Base-by-base conservation (phyloP, 2,329 filamentous ascomycete species). In the Epichloe hybrida region DNA sequence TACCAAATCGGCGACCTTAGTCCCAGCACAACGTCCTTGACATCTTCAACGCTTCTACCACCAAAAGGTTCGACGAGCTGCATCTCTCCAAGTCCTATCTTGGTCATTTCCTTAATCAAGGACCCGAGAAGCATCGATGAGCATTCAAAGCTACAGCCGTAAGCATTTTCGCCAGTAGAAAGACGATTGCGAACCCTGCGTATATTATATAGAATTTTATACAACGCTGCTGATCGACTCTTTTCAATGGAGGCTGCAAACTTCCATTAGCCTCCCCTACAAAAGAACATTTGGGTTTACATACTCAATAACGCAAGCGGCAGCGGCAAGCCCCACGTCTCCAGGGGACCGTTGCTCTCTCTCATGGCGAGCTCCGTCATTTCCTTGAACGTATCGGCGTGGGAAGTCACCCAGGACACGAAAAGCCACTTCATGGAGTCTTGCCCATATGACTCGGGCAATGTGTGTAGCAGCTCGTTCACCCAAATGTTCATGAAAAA, bases 401-500 rank as follows among this genome's bases (percentile, higher is more conserved):
- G 31, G 36, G 45, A 47, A 31, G n/a, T 2, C 15, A 39, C 45
- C 27, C 31, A 45, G 5, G 45, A 47, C 21, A 11, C 45, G 12
- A 47, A 17, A 2, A 39, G 4, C 20, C 5, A 27, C 5, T 3
- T 35, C 36, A 17, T 38, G 45, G 45, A 27, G 4, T 4, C 8
- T 12, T 17, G 1, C 15, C 35, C 45, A 47, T 39, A 7, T 12
- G 9, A 4, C 1, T 2, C 3, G 5, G 31, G 12, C 1, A 15
- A 9, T 4, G 12, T 46, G 17, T 8, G 8, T 2, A 13, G 17
- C 2, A 46, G 11, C 7, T 37, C 1, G 4, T 17, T 7, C 7
- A 36, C 9, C 43, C 43, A 46, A 21, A 9, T 7, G 2, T 17
- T 21, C 5, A 3, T 20, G 17, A 70, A 72, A 0, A 67, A 54